phyloP scores from a whole-genome alignment of 2,329 filamentous ascomycete species.

The Myriosclerotinia duriaeana region DNA sequence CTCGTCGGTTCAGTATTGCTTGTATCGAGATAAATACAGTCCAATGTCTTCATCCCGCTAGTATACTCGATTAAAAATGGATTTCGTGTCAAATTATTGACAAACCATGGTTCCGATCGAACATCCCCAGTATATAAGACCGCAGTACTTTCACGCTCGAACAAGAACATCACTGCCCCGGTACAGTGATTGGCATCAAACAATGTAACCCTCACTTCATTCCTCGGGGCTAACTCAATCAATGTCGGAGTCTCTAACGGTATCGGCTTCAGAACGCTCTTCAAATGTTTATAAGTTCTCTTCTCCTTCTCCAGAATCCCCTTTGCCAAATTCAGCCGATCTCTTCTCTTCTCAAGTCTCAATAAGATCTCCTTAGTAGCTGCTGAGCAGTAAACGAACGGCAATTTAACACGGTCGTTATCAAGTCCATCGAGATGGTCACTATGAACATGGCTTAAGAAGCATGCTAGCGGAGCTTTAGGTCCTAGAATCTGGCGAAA shows the following conservation, averaged over 20 bases:
- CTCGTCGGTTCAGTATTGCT: slow-evolving; percentile 58
- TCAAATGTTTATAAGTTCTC: slow-evolving; percentile 75
- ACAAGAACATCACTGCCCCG: slow-evolving; percentile 88
- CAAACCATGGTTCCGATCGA: slow-evolving; percentile 82
- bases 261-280: slow-evolving; percentile 73
- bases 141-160: slow-evolving; percentile 70
- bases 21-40: slow-evolving; percentile 87
- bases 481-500: slow-evolving; percentile 61
- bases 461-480: slow-evolving; percentile 72
- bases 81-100: slow-evolving; percentile 68
- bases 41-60: slow-evolving; percentile 62
- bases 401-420: slow-evolving; percentile 71
- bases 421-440: slow-evolving; percentile 72
- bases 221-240: slow-evolving; percentile 70
- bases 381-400: slow-evolving; percentile 88
- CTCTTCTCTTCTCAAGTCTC: slow-evolving; percentile 73
- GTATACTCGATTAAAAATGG: slow-evolving; percentile 75
- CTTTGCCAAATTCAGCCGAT: slow-evolving; percentile 77
- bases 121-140: slow-evolving; percentile 89
- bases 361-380: slow-evolving; percentile 80
- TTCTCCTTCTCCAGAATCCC: slow-evolving; percentile 73
- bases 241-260: slow-evolving; percentile 76
- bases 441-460: slow-evolving; percentile 89
- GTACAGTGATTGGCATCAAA: slow-evolving; percentile 91
- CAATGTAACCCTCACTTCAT: slow-evolving; percentile 74